Conservation (phyloP, 352 stramenopile genomes). For the Phytophthora lateralis region DNA sequence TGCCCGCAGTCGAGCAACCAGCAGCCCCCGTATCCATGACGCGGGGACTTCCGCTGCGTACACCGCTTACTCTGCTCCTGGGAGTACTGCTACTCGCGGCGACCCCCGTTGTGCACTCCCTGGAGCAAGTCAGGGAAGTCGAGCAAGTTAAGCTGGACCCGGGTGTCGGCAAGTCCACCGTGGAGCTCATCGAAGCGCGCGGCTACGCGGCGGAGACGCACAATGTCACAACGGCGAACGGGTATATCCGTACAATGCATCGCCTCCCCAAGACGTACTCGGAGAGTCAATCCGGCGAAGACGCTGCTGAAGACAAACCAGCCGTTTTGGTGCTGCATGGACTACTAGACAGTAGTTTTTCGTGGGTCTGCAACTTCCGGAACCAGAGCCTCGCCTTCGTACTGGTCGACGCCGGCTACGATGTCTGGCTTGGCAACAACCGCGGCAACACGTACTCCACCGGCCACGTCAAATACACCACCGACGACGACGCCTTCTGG, state of each 20-base stretch:
- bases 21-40: neutral
- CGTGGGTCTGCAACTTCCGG: conserved; percentile 58
- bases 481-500: conserved; percentile 46
- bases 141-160: conserved; percentile 27
- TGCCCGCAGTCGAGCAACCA: neutral
- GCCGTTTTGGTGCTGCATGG: conserved; percentile 54
- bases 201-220: conserved; percentile 53
- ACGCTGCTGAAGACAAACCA: conserved; percentile 38
- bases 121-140: conserved; percentile 25
- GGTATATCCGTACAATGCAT: conserved; percentile 63
- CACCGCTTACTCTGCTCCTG: conserved; percentile 10
- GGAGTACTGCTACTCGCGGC: conserved; percentile 1
- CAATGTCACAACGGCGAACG: conserved; percentile 46
- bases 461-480: conserved; percentile 47
- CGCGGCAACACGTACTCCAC: conserved; percentile 65
- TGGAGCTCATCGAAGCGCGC: conserved; percentile 36
- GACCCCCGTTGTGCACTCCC: conserved; percentile 9
- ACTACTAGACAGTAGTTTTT: conserved; percentile 57
- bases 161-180: conserved; percentile 34
- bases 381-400: conserved; percentile 59
- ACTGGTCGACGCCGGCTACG: conserved; percentile 55
- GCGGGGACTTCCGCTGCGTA: conserved; percentile 1
- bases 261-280: conserved; percentile 51
- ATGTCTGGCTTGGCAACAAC: conserved; percentile 73
- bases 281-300: conserved; percentile 29